A percentile compares a stretch with the other conserved stretches of the same genome.
phyloP scores from a whole-genome alignment of 1,284 basidiomycete genomes.

The Leucoagaricus sp. region DNA sequence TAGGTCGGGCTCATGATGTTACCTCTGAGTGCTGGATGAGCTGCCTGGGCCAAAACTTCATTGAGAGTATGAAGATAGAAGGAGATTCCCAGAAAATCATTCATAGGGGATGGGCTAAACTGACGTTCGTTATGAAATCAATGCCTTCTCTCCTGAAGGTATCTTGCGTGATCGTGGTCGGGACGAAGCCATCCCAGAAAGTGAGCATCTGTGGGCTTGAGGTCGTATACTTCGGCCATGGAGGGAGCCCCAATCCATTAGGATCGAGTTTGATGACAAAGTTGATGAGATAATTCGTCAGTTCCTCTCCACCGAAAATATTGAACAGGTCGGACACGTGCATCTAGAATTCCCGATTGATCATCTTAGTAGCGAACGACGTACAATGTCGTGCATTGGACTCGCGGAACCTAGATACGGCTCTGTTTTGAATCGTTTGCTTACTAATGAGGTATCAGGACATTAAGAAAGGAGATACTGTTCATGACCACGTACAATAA shows the following conservation, averaged over 20 bases:
- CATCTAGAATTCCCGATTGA: constrained; percentile 17
- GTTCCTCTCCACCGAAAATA: constrained; percentile 31
- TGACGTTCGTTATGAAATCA: constrained; percentile 24
- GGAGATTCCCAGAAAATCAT: neutral
- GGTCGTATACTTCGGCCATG: constrained; percentile 28
- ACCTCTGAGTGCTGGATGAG: no score
- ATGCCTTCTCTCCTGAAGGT: constrained; percentile 24
- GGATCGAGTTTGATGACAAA: constrained; percentile 28
- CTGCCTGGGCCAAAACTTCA: no score
- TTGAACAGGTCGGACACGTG: constrained; percentile 32
- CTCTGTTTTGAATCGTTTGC: constrained; percentile 43
- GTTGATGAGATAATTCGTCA: constrained; percentile 27
- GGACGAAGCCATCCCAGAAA: constrained; percentile 22
- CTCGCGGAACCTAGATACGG: constrained; percentile 47
- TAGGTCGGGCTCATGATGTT: no score
- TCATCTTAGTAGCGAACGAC: neutral
- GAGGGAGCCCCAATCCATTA: constrained; percentile 20
- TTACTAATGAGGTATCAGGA: constrained; percentile 32
- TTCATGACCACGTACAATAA: constrained; percentile 37
- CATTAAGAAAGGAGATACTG: no score
- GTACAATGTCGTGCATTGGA: neutral
- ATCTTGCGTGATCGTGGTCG: constrained; percentile 23
- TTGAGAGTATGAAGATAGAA: neutral
- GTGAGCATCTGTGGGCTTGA: constrained; percentile 15
- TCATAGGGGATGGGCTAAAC: constrained; percentile 25